These are phyloP conservation scores for Alternaria arbusti DNA, from an alignment of 2,329 filamentous ascomycete species.

Conservation along the genomic window DNA sequence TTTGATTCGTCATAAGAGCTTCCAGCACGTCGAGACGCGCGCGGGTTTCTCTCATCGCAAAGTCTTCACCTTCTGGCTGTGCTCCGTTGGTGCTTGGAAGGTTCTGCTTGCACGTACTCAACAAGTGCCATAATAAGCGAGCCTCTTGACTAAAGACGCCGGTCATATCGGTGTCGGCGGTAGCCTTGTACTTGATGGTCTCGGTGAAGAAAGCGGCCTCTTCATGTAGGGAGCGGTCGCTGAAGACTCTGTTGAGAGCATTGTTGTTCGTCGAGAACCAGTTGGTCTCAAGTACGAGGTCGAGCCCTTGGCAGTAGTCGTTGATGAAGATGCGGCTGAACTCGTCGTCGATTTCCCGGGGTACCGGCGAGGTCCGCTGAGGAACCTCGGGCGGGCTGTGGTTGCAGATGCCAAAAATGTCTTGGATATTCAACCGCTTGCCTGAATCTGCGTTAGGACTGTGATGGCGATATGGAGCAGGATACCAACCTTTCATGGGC, in stretches of 20 bases:
- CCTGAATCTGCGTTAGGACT: conserved; percentile 34
- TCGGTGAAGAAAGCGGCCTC: conserved; percentile 45
- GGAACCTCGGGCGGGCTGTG: conserved; percentile 47
- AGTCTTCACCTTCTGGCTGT: conserved; percentile 57
- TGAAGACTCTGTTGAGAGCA: conserved; percentile 56
- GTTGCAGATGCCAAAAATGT: conserved; percentile 45
- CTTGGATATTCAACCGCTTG: conserved; percentile 40
- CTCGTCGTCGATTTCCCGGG: conserved; percentile 40
- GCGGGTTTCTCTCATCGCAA: conserved; percentile 66
- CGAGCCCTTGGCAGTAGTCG: conserved; percentile 44
- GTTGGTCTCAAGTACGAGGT: conserved; percentile 66
- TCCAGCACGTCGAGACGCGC: conserved; percentile 79
- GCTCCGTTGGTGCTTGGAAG: conserved; percentile 45
- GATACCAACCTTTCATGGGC: conserved; percentile 39
- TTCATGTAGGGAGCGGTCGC: conserved; percentile 52
- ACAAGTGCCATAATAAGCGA: conserved; percentile 65
- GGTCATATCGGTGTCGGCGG: conserved; percentile 35
- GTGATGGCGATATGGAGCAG: not conserved
- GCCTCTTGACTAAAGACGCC: conserved; percentile 62
- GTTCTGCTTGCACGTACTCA: conserved; percentile 59
- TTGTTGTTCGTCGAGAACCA: conserved; percentile 74
- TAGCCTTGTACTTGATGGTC: conserved; percentile 37
- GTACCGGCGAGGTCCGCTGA: conserved; percentile 31
- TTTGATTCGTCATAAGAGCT: conserved; percentile 74
- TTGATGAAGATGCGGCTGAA: conserved; percentile 43